phyloP scores from a whole-genome alignment of 1,284 basidiomycete species.

The Malassezia furfur region DNA sequence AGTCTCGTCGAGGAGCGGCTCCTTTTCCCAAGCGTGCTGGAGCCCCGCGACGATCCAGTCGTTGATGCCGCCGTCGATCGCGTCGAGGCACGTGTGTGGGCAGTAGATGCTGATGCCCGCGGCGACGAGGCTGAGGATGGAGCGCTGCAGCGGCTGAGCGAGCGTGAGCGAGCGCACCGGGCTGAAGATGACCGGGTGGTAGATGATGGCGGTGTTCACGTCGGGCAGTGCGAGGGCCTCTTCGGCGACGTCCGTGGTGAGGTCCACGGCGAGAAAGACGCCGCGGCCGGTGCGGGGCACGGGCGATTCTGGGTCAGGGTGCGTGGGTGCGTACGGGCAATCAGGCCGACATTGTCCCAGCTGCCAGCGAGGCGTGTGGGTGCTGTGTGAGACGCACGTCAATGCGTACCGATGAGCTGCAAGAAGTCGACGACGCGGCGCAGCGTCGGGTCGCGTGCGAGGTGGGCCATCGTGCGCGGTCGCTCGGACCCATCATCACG shows the following conservation, averaged over 20 bases:
- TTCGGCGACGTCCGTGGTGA: conserved; percentile 37
- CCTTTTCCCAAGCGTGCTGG: conserved; percentile 14
- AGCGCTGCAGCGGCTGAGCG: conserved; percentile 66
- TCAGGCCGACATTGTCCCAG: conserved; percentile 45
- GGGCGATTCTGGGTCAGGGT: conserved; percentile 1
- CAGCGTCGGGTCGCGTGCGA: background rate
- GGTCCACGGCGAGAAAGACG: conserved; percentile 41
- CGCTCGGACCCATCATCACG: conserved; percentile 1
- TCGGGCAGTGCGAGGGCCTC: conserved; percentile 30
- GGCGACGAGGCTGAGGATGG: conserved; percentile 67
- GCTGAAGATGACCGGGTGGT: conserved; percentile 67
- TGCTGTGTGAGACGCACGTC: background rate
- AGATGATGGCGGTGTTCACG: conserved; percentile 61
- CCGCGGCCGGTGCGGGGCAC: conserved; percentile 10
- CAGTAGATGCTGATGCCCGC: conserved; percentile 74
- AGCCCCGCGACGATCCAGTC: conserved; percentile 41
- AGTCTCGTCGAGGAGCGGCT: background rate
- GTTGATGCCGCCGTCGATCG: conserved; percentile 71
- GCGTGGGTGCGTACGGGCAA: conserved; percentile 21
- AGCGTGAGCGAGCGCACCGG: conserved; percentile 70
- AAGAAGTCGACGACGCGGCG: background rate
- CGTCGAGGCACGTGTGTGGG: conserved; percentile 79
- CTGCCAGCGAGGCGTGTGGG: conserved; percentile 13
- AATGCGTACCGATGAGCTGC: background rate
- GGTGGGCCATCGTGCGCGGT: background rate